A percentile compares a stretch with the other conserved stretches of the same genome.
Evolutionary conservation across 2,329 filamentous ascomycete genomes (phyloP).

Genomic region (Endocalyx cinctus): DNA sequence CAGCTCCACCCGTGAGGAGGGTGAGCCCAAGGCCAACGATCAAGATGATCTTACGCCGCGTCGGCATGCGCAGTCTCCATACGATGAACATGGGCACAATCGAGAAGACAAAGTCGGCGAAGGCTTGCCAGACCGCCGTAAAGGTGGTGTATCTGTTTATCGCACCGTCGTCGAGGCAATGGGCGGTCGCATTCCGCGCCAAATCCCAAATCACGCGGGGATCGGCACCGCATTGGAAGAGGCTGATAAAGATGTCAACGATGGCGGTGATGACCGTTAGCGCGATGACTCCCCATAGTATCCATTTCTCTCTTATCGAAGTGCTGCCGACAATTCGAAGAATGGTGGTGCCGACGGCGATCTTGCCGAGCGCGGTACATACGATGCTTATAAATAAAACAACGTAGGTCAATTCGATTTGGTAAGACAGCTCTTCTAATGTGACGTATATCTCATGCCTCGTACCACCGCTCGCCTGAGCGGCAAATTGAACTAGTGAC

Average conservation of each 20-base stretch:
- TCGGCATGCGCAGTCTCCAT: constrained; percentile 7
- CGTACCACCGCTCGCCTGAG: constrained; percentile 6
- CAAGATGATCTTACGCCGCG: constrained; percentile 5
- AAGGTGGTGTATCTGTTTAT: constrained; percentile 7
- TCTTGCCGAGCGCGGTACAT: constrained; percentile 7
- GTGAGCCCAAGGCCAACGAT: constrained; percentile 9
- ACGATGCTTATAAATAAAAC: constrained; percentile 5
- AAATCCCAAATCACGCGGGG: constrained; percentile 5
- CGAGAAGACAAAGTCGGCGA: constrained; percentile 7
- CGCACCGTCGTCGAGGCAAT: constrained; percentile 1
- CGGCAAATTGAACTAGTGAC: constrained; percentile 5
- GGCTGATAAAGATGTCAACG: constrained; percentile 7
- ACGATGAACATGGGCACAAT: constrained; percentile 8
- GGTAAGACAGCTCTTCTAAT: constrained; percentile 3
- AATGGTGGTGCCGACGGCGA: constrained; percentile 7
- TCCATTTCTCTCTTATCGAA: constrained; percentile 5
- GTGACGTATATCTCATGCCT: constrained; percentile 4
- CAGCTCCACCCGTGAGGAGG: constrained; percentile 5
- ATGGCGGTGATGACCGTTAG: constrained; percentile 6
- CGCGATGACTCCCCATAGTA: constrained; percentile 6
- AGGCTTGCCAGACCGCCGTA: constrained; percentile 8
- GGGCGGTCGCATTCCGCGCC: constrained; percentile 1
- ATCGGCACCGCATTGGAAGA: constrained; percentile 7
- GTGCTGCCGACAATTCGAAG: constrained; percentile 7
- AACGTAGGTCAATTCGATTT: constrained; percentile 5